These are phyloP conservation scores for Teunomyces atbi DNA, from an alignment of 805 yeast species.

Conservation along the genomic window DNA sequence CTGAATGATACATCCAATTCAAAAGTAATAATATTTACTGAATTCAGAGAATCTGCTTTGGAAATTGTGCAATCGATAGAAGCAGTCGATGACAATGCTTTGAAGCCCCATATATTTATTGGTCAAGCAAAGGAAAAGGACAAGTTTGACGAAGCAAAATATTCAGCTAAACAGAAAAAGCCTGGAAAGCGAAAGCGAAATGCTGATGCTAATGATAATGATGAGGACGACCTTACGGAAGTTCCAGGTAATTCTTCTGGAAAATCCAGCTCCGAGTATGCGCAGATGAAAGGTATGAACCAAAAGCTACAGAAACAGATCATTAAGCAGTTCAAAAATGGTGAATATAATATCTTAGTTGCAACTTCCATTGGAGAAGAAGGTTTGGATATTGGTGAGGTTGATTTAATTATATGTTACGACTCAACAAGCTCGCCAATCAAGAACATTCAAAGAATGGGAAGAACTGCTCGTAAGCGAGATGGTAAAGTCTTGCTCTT, in stretches of 20 bases:
- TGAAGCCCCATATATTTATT: conserved; percentile 81
- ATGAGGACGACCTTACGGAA: conserved; percentile 20
- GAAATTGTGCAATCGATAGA: conserved; percentile 76
- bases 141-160: conserved; percentile 58
- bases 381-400: conserved; percentile 98
- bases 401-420: conserved; percentile 87
- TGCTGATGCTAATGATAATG: conserved; percentile 19
- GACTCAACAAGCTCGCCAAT: conserved; percentile 94
- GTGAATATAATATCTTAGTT: conserved; percentile 74
- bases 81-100: conserved; percentile 13
- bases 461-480: conserved; percentile 94
- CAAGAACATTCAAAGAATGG: conserved; percentile 92
- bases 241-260: neutral
- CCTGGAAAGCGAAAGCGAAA: conserved; percentile 37
- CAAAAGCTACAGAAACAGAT: conserved; percentile 84
- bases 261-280: conserved; percentile 68
- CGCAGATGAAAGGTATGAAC: conserved; percentile 82
- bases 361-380: conserved; percentile 99
- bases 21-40: conserved; percentile 84
- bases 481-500: conserved; percentile 79
- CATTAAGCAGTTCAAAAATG: conserved; percentile 69
- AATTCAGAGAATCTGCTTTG: conserved; percentile 83
- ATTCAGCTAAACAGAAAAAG: conserved; percentile 32
- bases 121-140: conserved; percentile 85
- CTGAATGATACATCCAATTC: conserved; percentile 46